phyloP scores from a whole-genome alignment of 495 filamentous ascomycete genomes.

The Penicillium paradoxum region DNA sequence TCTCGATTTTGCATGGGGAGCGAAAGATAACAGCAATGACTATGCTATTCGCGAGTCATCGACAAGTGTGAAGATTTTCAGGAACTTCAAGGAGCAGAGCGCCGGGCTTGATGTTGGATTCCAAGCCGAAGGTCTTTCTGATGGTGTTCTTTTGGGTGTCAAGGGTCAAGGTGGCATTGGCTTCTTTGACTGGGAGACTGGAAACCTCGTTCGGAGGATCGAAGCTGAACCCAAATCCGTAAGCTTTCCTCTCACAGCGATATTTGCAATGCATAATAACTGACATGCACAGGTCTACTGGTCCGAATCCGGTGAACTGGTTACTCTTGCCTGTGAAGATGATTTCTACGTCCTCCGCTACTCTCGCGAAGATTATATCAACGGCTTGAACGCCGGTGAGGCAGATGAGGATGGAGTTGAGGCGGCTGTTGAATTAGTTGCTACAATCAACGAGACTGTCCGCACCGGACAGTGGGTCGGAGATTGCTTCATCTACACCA shows the following conservation, averaged over 20 bases:
- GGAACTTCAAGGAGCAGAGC: slow-evolving; percentile 92
- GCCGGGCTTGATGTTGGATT: slow-evolving; percentile 92
- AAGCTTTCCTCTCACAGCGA: slow-evolving; percentile 19
- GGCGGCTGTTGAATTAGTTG: slow-evolving; percentile 91
- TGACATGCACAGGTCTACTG: slow-evolving; percentile 72
- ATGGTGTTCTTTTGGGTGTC: slow-evolving; percentile 89
- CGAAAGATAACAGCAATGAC: slow-evolving; percentile 97
- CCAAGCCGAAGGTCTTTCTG: slow-evolving; percentile 85
- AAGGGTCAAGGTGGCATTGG: slow-evolving; percentile 92
- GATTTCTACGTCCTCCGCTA: slow-evolving; percentile 92
- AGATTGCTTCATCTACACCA: slow-evolving; percentile 98
- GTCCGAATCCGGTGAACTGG: slow-evolving; percentile 93
- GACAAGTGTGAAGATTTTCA: slow-evolving; percentile 92
- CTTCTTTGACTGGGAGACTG: slow-evolving; percentile 93
- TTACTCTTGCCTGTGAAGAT: slow-evolving; percentile 90
- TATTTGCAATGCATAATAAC: slow-evolving; percentile 12
- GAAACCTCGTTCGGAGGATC: slow-evolving; percentile 84
- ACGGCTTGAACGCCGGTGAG: slow-evolving; percentile 71
- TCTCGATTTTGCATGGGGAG: slow-evolving; percentile 94
- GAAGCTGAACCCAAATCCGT: slow-evolving; percentile 86
- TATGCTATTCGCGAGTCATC: slow-evolving; percentile 93
- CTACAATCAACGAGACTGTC: slow-evolving; percentile 89
- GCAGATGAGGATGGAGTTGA: slow-evolving; percentile 96
- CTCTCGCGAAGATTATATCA: slow-evolving; percentile 78
- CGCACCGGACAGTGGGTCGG: slow-evolving; percentile 97